Percentiles rank a stretch among this genome's conserved stretches.
phyloP scores from a whole-genome alignment of 805 yeast genomes.

The Cyberlindnera nakhonratchasimensis region DNA sequence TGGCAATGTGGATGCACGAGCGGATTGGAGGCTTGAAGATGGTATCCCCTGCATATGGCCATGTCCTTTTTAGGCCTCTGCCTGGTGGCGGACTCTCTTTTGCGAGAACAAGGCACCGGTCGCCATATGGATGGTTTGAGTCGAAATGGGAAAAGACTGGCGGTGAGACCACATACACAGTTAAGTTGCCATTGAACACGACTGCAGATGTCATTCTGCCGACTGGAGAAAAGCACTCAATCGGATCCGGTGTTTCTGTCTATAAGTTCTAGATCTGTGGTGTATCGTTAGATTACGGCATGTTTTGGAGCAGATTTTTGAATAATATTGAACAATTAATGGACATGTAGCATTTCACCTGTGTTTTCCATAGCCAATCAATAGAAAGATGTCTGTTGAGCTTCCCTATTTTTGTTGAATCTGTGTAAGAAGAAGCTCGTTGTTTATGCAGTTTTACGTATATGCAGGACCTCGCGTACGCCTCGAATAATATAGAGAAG shows the following conservation, averaged over 20 bases:
- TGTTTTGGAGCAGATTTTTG: no score
- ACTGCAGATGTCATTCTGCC: constrained; percentile 17
- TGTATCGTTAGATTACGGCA: no score
- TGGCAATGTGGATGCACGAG: constrained; percentile 22
- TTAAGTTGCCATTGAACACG: constrained; percentile 16
- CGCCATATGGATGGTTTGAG: constrained; percentile 20
- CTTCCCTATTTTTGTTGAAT: no score
- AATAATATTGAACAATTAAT: no score
- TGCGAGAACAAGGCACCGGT: constrained; percentile 14
- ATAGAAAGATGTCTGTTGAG: no score
- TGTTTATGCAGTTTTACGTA: no score
- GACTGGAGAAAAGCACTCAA: constrained; percentile 4
- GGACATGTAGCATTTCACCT: no score
- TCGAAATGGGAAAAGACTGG: constrained; percentile 14
- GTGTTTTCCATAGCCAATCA: no score
- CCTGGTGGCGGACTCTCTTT: constrained; percentile 17
- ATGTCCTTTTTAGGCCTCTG: constrained; percentile 15
- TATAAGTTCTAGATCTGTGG: constrained; percentile 1
- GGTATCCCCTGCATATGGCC: constrained; percentile 9
- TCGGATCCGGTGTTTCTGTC: constrained; percentile 14
- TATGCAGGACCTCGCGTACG: no score
- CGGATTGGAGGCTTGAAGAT: constrained; percentile 19
- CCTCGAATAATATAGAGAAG: no score
- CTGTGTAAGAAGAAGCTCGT: no score
- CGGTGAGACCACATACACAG: constrained; percentile 8